phyloP scores from a whole-genome alignment of 257 asterid species.

The Penstemon newberryi region DNA sequence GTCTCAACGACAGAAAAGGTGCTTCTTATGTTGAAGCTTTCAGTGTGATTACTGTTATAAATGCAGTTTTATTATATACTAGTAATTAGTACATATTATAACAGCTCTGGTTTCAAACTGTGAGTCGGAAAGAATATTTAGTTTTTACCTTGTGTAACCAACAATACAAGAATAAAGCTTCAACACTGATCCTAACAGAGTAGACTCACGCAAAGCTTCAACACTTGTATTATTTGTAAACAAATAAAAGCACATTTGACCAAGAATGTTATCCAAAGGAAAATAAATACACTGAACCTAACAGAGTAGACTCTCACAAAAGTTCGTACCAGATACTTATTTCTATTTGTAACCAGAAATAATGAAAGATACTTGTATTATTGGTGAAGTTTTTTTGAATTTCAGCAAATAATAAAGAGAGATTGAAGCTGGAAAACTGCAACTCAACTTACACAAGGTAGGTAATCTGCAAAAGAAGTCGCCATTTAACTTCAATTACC shows the following conservation, averaged over 20 bases:
- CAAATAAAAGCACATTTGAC: too few relatives aligned
- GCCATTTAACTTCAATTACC: background rate
- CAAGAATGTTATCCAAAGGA: background rate
- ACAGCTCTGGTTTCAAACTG: background rate
- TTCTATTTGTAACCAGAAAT: background rate
- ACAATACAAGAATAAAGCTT: background rate
- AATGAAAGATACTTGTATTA: background rate
- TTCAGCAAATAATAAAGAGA: background rate
- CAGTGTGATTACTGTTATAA: background rate
- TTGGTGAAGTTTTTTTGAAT: background rate
- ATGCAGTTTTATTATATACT: background rate
- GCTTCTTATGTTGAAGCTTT: conserved; percentile 20
- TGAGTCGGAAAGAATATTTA: background rate
- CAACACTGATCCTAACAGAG: too few relatives aligned
- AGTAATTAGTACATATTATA: background rate
- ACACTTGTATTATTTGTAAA: too few relatives aligned
- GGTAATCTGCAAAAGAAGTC: background rate
- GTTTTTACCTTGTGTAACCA: background rate
- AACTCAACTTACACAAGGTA: background rate
- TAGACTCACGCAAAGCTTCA: too few relatives aligned
- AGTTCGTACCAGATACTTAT: too few relatives aligned
- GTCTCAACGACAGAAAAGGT: conserved; percentile 24
- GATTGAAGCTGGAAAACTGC: background rate
- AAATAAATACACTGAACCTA: too few relatives aligned
- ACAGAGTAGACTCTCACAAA: too few relatives aligned